Percentiles rank a stretch among this genome's conserved stretches.
Evolutionary conservation across 2,329 filamentous ascomycete genomes (phyloP).

Genomic region (Exophiala mesophila): DNA sequence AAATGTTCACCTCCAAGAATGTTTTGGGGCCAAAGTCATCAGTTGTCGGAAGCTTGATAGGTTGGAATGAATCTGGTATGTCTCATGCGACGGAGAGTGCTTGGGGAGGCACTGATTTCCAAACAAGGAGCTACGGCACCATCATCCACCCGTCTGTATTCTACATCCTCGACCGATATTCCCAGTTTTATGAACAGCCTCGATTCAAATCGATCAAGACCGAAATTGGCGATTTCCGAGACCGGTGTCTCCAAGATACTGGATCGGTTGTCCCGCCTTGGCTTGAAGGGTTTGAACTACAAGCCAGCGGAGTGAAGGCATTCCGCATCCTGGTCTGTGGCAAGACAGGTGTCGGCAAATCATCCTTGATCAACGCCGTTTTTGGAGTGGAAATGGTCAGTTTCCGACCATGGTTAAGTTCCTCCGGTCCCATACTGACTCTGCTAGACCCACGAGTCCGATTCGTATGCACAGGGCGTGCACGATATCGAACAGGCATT

Average conservation of each 20-base stretch:
- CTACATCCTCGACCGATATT: conserved; percentile 30
- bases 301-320: conserved; percentile 26
- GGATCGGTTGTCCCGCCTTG: conserved; percentile 28
- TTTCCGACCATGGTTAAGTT: no score
- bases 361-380: conserved; percentile 31
- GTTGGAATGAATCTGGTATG: conserved; percentile 26
- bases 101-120: no score
- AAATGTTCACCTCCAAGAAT: conserved; percentile 16
- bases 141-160: conserved; percentile 34
- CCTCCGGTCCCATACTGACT: no score
- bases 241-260: conserved; percentile 27
- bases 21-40: not conserved
- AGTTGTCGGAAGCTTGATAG: conserved; percentile 6
- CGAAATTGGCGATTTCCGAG: conserved; percentile 20
- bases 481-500: conserved; percentile 33
- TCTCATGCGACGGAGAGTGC: no score
- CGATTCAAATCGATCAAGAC: conserved; percentile 25
- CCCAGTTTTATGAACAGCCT: conserved; percentile 27
- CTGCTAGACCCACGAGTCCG: conserved; percentile 24
- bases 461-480: conserved; percentile 27
- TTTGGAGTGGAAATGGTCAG: conserved; percentile 32
- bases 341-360: conserved; percentile 32
- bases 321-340: conserved; percentile 34
- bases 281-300: conserved; percentile 26
- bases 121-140: conserved; percentile 26